Conservation (phyloP, 805 yeast genomes). For the Myxozyma monticola region DNA sequence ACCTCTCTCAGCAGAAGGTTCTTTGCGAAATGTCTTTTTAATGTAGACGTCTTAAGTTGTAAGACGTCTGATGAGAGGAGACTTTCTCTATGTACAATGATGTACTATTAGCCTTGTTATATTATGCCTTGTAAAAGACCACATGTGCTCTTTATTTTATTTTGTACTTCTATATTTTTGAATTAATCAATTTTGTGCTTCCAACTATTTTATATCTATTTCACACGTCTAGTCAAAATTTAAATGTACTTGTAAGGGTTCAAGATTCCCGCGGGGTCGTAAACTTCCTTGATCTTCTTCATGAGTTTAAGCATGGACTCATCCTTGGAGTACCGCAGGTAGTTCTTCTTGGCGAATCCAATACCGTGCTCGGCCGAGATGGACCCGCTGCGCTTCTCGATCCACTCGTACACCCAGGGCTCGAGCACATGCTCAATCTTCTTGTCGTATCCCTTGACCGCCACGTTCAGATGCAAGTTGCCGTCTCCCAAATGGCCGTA, state of each 20-base stretch:
- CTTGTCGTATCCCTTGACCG: constrained; percentile 79
- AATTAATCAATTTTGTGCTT: not conserved
- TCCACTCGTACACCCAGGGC: constrained; percentile 95
- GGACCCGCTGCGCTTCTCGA: constrained; percentile 71
- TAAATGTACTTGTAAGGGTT: constrained; percentile 91
- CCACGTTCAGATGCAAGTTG: constrained; percentile 88
- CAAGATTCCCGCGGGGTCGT: constrained; percentile 85
- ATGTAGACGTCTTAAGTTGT: not conserved
- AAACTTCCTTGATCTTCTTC: constrained; percentile 73
- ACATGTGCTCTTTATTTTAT: not conserved
- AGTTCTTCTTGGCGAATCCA: constrained; percentile 94
- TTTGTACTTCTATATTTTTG: not conserved
- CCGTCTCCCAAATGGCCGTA: constrained; percentile 99
- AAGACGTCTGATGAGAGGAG: not conserved
- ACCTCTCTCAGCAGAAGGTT: too few relatives aligned
- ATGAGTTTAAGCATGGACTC: constrained; percentile 70
- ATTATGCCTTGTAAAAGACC: not conserved
- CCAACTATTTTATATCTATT: not conserved
- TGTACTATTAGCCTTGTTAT: not conserved
- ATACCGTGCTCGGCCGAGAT: constrained; percentile 97
- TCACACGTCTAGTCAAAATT: too few relatives aligned
- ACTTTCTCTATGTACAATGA: not conserved
- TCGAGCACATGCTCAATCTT: constrained; percentile 79
- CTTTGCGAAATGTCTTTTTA: not conserved
- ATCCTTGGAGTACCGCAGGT: constrained; percentile 80